Conservation (phyloP, 192 early-diverging fungal species). For the Backusella psychrophila region DNA sequence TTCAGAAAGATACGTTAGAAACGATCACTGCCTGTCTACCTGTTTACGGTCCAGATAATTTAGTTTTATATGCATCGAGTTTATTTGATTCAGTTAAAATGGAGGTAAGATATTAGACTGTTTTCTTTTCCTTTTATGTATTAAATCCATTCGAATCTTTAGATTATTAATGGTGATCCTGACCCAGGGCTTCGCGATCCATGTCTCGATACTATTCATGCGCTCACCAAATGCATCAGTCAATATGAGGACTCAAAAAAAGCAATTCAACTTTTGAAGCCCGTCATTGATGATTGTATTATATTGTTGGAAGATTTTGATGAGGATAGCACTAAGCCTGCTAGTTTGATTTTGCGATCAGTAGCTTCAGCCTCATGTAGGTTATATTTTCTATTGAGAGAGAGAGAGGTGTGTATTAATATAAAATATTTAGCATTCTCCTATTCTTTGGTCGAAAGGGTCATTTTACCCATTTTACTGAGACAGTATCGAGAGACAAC, state of each 20-base stretch:
- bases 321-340: constrained; percentile 62
- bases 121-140: background rate
- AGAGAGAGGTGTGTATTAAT: background rate
- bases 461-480: constrained; percentile 62
- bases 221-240: constrained; percentile 50
- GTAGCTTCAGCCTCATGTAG: constrained; percentile 60
- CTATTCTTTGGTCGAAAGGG: constrained; percentile 51
- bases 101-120: constrained; percentile 38
- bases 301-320: constrained; percentile 60
- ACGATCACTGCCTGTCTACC: constrained; percentile 75
- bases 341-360: constrained; percentile 62
- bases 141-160: background rate
- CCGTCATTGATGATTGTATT: constrained; percentile 53
- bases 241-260: constrained; percentile 29
- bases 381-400: background rate
- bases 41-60: constrained; percentile 67
- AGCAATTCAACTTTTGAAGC: constrained; percentile 34
- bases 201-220: constrained; percentile 61
- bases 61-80: constrained; percentile 64
- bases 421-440: constrained; percentile 49
- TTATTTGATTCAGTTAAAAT: constrained; percentile 74
- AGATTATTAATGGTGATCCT: constrained; percentile 41
- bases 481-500: constrained; percentile 58
- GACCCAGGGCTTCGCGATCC: constrained; percentile 66
- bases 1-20: constrained; percentile 85